Evolutionary conservation across 1,284 basidiomycete species (phyloP).

Genomic region (Boletellus deceptivus): DNA sequence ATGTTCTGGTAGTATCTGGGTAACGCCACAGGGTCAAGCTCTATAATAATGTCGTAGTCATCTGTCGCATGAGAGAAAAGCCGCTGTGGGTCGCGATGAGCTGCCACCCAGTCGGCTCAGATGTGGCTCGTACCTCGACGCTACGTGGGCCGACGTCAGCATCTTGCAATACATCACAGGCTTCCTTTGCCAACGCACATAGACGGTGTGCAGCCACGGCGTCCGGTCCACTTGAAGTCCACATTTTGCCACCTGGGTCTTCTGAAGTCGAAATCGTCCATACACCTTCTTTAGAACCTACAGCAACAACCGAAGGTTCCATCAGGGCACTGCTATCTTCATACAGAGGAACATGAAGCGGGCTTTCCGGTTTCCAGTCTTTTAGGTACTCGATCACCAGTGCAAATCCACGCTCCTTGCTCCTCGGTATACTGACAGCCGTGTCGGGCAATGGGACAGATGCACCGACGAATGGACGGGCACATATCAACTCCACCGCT

Average conservation of each 20-base stretch:
- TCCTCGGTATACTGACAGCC: constrained; percentile 47
- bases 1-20: constrained; percentile 76
- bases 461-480: constrained; percentile 53
- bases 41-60: constrained; percentile 86
- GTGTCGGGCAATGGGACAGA: constrained; percentile 11
- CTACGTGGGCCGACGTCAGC: constrained; percentile 34
- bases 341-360: constrained; percentile 61
- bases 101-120: neutral
- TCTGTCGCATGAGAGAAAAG: constrained; percentile 82
- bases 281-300: constrained; percentile 48
- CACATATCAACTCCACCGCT: constrained; percentile 83
- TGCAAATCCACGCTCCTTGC: constrained; percentile 82
- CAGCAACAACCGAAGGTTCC: constrained; percentile 19
- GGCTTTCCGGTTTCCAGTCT: constrained; percentile 82
- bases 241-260: constrained; percentile 73
- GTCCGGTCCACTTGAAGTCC: constrained; percentile 69
- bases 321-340: constrained; percentile 33
- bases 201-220: constrained; percentile 71
- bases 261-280: constrained; percentile 85
- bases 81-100: constrained; percentile 42
- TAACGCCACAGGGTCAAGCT: constrained; percentile 63
- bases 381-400: constrained; percentile 73
- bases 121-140: constrained; percentile 48
- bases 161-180: constrained; percentile 42
- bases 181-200: constrained; percentile 69